Base-by-base conservation (phyloP, 2,329 filamentous ascomycete species). In the Aureobasidium lini region DNA sequence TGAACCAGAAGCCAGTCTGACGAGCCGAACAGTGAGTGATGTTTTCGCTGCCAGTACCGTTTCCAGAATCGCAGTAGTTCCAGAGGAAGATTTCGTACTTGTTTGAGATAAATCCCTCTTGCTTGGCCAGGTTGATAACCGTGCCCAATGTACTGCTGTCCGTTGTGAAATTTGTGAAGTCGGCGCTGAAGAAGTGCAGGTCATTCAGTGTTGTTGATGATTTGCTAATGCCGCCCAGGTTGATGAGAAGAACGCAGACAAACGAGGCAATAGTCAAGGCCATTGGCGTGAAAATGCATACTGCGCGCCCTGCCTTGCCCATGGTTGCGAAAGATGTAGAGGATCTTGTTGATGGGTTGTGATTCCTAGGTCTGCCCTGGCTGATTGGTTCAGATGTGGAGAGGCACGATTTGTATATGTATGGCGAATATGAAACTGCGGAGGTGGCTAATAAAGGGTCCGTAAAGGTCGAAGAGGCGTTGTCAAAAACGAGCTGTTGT, bases 251-350 rank as follows among this genome's bases (percentile, higher is more conserved):
- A 58, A 85, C 73, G 66, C 87, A 88, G 67, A 94, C 76, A 68
- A 96, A 79, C 61, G 88, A 87, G 64, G 82, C 88, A 67, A 94
- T 76, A 18, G 90, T 93, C 69, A 96, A 82, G 64, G 84, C 79
- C 76, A 96, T 91, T 62, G 93, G 93, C 78, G 91, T 79, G 75
- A 89, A 83, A 75, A 97, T 94, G 76, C 91, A 96, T 72, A 89
- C 78, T 68, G 93, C 84, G 70, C 93, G 84, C 66, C 90, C 92
- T 70, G 83, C 80, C 76, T 87, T 85, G 63, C 84, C 85, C 86
- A 88, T 89, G 36, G 63, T 78, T 59, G 47, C 48, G 31, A 16
- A 18, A 32, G 23, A 10, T 40, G 49, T 31, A 16, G 3, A 18
- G 31, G 46, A 18, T 48, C n/a, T 48, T 48, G 46, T 18, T 34